Conservation (phyloP, 2,329 filamentous ascomycete genomes). For the Aspergillus bombycis region DNA sequence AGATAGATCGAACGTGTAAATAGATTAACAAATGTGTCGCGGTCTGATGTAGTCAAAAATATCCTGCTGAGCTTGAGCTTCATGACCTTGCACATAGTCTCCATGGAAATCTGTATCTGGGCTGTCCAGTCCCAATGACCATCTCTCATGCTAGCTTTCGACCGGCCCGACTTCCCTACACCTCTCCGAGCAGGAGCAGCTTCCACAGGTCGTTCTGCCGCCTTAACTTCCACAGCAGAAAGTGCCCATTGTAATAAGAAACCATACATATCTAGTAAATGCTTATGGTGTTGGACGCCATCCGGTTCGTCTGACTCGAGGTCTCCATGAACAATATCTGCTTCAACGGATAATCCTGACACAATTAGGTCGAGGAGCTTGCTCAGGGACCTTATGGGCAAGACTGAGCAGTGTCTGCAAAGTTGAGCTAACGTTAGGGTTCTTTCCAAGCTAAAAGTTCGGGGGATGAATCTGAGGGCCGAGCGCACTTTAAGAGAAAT, state of each 20-base stretch:
- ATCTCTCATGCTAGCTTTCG: conserved; percentile 69
- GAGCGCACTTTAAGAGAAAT: conserved; percentile 92
- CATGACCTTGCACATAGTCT: conserved; percentile 94
- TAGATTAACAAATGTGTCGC: conserved; percentile 90
- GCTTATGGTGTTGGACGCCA: conserved; percentile 81
- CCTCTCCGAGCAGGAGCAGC: conserved; percentile 72
- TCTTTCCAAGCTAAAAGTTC: conserved; percentile 41
- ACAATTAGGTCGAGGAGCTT: conserved; percentile 91
- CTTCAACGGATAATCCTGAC: conserved; percentile 81
- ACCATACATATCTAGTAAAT: conserved; percentile 88
- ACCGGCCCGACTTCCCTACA: conserved; percentile 74
- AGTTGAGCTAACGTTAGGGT: conserved; percentile 64
- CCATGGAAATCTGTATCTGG: conserved; percentile 85
- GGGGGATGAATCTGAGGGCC: conserved; percentile 50
- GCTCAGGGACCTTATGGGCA: conserved; percentile 81
- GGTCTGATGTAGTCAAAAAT: conserved; percentile 93
- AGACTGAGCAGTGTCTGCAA: conserved; percentile 76
- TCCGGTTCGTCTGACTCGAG: conserved; percentile 92
- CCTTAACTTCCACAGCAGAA: conserved; percentile 89
- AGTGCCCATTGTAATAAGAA: conserved; percentile 96
- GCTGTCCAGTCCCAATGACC: conserved; percentile 83
- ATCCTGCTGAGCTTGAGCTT: conserved; percentile 90
- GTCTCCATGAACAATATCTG: conserved; percentile 81
- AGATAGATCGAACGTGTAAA: conserved; percentile 93
- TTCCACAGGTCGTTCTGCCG: conserved; percentile 81